Evolutionary conservation across 805 yeast species (phyloP).

Genomic region (Saccharomycopsis sp.): DNA sequence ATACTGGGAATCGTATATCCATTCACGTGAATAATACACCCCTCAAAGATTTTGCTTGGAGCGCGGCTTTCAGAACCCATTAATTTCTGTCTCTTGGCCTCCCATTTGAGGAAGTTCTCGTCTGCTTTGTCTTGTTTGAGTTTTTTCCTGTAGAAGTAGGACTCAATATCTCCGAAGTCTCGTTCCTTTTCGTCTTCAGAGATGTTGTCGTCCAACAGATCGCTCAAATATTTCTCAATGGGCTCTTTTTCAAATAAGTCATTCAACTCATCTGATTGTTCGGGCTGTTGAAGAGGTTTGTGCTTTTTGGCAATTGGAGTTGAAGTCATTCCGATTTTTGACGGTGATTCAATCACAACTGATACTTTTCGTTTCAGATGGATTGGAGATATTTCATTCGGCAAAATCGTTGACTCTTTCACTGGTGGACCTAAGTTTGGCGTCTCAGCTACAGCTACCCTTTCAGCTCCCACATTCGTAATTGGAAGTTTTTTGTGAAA

Average conservation of each 20-base stretch:
- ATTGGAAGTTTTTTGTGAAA: not conserved
- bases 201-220: not conserved
- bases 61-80: constrained; percentile 10
- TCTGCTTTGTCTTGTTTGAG: constrained; percentile 56
- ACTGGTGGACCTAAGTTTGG: not conserved
- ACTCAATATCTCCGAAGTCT: constrained; percentile 59
- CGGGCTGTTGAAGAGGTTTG: not conserved
- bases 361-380: not conserved
- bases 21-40: constrained; percentile 70
- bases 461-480: not conserved
- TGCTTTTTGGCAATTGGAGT: not conserved
- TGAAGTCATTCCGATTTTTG: not conserved
- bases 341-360: not conserved
- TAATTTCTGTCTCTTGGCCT: constrained; percentile 30
- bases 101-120: constrained; percentile 44
- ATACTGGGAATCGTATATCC: constrained; percentile 86
- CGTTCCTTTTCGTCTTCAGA: constrained; percentile 19
- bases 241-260: not conserved
- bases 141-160: constrained; percentile 57
- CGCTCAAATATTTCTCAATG: not conserved
- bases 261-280: not conserved
- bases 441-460: not conserved
- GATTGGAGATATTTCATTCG: not conserved
- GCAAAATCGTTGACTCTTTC: not conserved
- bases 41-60: constrained; percentile 42